Conservation (phyloP, 1,139 yeast genomes). For the Diutina catenulata region DNA sequence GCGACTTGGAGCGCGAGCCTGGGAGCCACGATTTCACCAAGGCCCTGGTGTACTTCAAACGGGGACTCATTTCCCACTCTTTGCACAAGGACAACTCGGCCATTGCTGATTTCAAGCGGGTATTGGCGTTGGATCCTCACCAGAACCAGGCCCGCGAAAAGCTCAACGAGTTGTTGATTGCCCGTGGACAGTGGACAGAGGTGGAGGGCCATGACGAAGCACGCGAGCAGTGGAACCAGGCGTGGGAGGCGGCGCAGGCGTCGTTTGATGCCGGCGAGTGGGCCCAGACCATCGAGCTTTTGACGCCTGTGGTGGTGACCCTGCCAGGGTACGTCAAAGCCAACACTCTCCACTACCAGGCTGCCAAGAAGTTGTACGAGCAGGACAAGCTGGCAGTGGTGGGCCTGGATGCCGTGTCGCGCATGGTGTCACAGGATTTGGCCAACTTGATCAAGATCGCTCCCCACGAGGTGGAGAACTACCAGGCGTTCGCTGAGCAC, state of each 20-base stretch:
- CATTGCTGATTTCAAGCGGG: slow-evolving; percentile 30
- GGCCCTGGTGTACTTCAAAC: slow-evolving; percentile 2
- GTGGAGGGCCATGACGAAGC: slow-evolving; percentile 8
- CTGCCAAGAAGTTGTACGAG: background rate
- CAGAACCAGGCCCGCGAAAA: slow-evolving; percentile 32
- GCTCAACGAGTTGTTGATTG: slow-evolving; percentile 31
- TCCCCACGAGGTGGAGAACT: slow-evolving; percentile 22
- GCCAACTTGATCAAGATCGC: slow-evolving; percentile 18
- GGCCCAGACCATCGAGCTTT: background rate
- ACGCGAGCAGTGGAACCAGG: slow-evolving; percentile 6
- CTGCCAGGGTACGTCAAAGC: background rate
- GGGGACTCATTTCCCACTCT: slow-evolving; percentile 1
- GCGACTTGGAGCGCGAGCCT: background rate
- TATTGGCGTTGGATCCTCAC: slow-evolving; percentile 27
- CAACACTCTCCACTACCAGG: background rate
- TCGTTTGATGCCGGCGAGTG: background rate
- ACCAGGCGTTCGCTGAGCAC: slow-evolving; percentile 25
- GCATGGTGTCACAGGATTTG: slow-evolving; percentile 14
- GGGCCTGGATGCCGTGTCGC: slow-evolving; percentile 5
- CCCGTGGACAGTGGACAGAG: slow-evolving; percentile 30
- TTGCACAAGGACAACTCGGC: slow-evolving; percentile 31
- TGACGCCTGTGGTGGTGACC: background rate
- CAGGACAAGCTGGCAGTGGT: background rate
- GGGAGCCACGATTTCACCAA: background rate
- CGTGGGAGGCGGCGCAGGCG: background rate